These are phyloP conservation scores for Huntiella savannae DNA, from an alignment of 2,329 filamentous ascomycete genomes.

Conservation along the genomic window DNA sequence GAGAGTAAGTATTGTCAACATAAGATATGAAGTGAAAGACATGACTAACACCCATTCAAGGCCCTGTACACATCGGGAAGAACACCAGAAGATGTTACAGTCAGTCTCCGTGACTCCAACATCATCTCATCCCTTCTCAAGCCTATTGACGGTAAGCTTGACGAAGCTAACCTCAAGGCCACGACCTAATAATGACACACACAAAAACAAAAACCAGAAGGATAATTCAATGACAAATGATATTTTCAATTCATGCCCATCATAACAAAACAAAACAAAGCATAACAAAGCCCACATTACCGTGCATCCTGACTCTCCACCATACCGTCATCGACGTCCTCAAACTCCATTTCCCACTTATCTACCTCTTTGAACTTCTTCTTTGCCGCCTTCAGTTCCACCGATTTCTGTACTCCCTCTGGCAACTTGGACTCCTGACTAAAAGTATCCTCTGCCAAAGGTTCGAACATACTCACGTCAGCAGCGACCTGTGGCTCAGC, in stretches of 20 bases:
- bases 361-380: conserved; percentile 52
- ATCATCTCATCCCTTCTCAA: conserved; percentile 45
- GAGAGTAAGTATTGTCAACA: conserved; percentile 29
- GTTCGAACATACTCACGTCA: conserved; percentile 21
- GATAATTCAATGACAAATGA: not conserved
- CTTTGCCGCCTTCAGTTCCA: conserved; percentile 38
- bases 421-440: conserved; percentile 15
- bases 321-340: conserved; percentile 35
- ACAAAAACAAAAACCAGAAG: not conserved
- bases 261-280: not conserved
- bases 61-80: conserved; percentile 29
- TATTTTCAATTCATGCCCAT: not conserved
- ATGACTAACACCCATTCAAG: conserved; percentile 17
- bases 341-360: conserved; percentile 47
- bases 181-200: not conserved
- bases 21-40: not conserved
- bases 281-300: conserved; percentile 14
- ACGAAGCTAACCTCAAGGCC: conserved; percentile 6
- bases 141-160: conserved; percentile 10
- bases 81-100: conserved; percentile 52
- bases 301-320: conserved; percentile 34
- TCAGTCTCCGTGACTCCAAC: conserved; percentile 64
- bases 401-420: conserved; percentile 21
- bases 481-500: conserved; percentile 18
- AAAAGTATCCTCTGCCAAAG: conserved; percentile 27